Conservation (phyloP, 2,329 filamentous ascomycete species). For the Alternaria rosae region DNA sequence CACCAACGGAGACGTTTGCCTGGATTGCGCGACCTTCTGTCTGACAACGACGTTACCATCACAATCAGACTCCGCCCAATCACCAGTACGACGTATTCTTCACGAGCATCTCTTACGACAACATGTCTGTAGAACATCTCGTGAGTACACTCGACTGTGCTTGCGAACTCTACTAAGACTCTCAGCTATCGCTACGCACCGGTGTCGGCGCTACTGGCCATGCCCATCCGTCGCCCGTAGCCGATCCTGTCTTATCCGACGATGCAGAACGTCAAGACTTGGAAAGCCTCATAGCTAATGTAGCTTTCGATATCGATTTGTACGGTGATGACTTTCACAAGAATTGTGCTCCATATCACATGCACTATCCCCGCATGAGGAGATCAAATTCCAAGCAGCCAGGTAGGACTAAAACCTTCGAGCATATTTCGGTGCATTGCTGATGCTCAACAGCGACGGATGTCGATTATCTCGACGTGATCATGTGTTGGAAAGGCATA, state of each 20-base stretch:
- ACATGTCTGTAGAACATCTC: slow-evolving; percentile 3
- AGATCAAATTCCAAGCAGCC: slow-evolving; percentile 21
- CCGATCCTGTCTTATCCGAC: not conserved
- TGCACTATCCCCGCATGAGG: slow-evolving; percentile 36
- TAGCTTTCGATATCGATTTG: slow-evolving; percentile 26
- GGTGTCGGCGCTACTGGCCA: slow-evolving; percentile 6
- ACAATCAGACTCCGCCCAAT: not conserved
- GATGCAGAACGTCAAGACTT: slow-evolving; percentile 1
- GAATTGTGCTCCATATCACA: slow-evolving; percentile 12
- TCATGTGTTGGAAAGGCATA: slow-evolving; percentile 48
- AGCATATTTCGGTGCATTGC: not conserved
- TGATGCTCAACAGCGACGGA: slow-evolving; percentile 5
- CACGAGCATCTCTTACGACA: slow-evolving; percentile 10
- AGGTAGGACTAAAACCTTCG: slow-evolving; percentile 11
- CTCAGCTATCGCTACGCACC: slow-evolving; percentile 10
- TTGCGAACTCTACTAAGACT: not conserved
- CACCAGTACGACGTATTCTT: slow-evolving; percentile 10
- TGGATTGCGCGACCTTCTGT: not conserved
- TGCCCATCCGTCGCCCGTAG: slow-evolving; percentile 24
- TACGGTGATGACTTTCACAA: slow-evolving; percentile 21
- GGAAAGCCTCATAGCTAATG: slow-evolving; percentile 10
- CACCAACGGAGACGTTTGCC: not conserved
- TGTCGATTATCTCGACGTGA: slow-evolving; percentile 44
- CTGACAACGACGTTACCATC: not conserved
- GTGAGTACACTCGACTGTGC: not conserved